Conservation (phyloP, 2,329 filamentous ascomycete genomes). For the Talaromyces sp. region DNA sequence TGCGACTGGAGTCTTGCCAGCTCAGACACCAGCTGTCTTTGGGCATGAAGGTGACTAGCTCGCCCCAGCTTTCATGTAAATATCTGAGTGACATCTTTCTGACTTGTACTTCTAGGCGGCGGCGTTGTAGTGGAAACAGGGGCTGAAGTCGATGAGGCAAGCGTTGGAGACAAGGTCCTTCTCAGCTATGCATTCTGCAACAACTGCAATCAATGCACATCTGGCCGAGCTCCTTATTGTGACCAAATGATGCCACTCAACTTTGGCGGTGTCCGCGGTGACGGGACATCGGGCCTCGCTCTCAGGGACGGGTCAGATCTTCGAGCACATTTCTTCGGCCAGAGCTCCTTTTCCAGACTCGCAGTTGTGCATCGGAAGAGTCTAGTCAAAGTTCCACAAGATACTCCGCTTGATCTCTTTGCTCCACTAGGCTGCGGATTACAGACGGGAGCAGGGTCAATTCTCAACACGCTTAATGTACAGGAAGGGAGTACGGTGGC, state of each 20-base stretch:
- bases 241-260: conserved; percentile 18
- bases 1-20: not conserved
- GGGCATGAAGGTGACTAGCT: not conserved
- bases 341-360: conserved; percentile 28
- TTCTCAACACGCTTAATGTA: conserved; percentile 24
- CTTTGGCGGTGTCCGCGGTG: conserved; percentile 18
- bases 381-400: conserved; percentile 21
- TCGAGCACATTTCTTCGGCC: conserved; percentile 31
- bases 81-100: not conserved
- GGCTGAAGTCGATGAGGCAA: not conserved
- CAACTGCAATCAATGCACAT: conserved; percentile 16
- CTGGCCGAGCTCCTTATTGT: conserved; percentile 19
- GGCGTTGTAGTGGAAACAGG: not conserved
- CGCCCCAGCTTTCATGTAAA: not conserved
- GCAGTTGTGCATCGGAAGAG: conserved; percentile 25
- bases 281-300: conserved; percentile 18
- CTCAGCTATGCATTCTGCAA: conserved; percentile 22
- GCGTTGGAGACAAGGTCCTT: conserved; percentile 26
- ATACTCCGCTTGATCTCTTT: conserved; percentile 21
- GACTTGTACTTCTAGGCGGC: not conserved
- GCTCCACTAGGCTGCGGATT: conserved; percentile 29
- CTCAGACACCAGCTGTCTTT: not conserved
- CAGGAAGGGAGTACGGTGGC: conserved; percentile 16
- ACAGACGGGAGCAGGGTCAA: conserved; percentile 28
- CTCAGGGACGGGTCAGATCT: conserved; percentile 15